Evolutionary conservation across 148 eudicot species (phyloP), one percentile per base, ranked within the genome.

Genomic region (Vaccinium macrocarpon): DNA sequence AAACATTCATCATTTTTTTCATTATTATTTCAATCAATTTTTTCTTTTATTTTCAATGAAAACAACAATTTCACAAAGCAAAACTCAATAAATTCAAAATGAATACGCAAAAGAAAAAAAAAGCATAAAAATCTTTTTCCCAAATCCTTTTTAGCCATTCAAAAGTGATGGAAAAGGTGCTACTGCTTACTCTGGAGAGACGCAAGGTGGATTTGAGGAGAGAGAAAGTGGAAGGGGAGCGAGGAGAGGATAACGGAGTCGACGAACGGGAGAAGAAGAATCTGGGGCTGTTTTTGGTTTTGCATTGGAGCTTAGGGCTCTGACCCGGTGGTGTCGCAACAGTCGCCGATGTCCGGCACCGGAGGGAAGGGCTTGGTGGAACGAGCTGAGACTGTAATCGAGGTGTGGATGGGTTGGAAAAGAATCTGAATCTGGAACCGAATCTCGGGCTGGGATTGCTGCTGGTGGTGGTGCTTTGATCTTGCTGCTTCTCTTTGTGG

Each of bases 201-300:
- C 97, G 87, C 0, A 93, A 80, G 73, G 87, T 91, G 57, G 92
- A 88, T 84, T 91, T 95, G 80, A 94, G 81, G 68, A 94, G 80
- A n/a, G 96, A 87, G 55, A 95, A 92, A 8, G 98, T 83, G 0
- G 95, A 94, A 6, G 98, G 95, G 0, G 97, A 92, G 19, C 90
- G 87, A 16, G 95, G 94, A 0, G 97, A 93, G 0, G 98, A 89
- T 0, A 29, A 64, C 0, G 95, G 88, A 11, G 71, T 86, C 21
- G 85, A 84, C 21, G 85, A 86, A 62, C 85, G 84, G 38, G 79
- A 68, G 73, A 88, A 88, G 73, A 88, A 88, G n/a, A 88, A 86
- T 16, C 88, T 78, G 12, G 90, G 88, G 83, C 87, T 89, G 61
- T 82, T 90, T 2, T 59, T 88, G 21, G 83, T 88, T 53, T 89